phyloP scores from a whole-genome alignment of 2,329 filamentous ascomycete genomes.

The Beauveria brongniartii region DNA sequence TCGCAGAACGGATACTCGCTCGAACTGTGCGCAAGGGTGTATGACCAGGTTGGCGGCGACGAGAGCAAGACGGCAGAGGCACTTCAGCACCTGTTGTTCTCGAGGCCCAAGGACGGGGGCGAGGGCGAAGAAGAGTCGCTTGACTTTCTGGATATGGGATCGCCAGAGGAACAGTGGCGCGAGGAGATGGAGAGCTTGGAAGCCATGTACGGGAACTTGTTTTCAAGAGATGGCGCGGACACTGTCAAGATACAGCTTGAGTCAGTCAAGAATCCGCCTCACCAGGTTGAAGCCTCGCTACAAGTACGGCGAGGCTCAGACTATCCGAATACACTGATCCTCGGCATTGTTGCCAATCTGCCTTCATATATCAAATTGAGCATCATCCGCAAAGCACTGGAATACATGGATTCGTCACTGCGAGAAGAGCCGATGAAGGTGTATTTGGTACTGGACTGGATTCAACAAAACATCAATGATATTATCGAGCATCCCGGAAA shows the following conservation, averaged over 20 bases:
- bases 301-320: conserved; percentile 64
- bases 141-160: conserved; percentile 39
- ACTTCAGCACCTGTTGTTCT: conserved; percentile 53
- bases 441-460: conserved; percentile 83
- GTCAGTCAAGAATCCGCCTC: conserved; percentile 41
- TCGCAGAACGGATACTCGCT: conserved; percentile 75
- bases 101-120: conserved; percentile 10
- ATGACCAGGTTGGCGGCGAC: conserved; percentile 62
- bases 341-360: conserved; percentile 62
- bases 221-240: conserved; percentile 49
- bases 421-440: conserved; percentile 81
- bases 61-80: conserved; percentile 70
- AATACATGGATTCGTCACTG: conserved; percentile 61
- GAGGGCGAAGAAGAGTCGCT: conserved; percentile 31
- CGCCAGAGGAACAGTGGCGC: conserved; percentile 62
- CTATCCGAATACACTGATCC: conserved; percentile 65
- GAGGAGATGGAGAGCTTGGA: conserved; percentile 80
- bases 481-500: conserved; percentile 80
- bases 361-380: conserved; percentile 92
- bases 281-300: conserved; percentile 45
- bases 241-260: conserved; percentile 64
- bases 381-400: conserved; percentile 68
- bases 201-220: conserved; percentile 76
- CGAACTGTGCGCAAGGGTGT: conserved; percentile 72
- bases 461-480: conserved; percentile 74